A percentile compares a stretch with the other conserved stretches of the same genome.
These are phyloP conservation scores for Ampelocalamus luodianensis DNA, from an alignment of 176 grass and related monocot species.

Conservation along the genomic window DNA sequence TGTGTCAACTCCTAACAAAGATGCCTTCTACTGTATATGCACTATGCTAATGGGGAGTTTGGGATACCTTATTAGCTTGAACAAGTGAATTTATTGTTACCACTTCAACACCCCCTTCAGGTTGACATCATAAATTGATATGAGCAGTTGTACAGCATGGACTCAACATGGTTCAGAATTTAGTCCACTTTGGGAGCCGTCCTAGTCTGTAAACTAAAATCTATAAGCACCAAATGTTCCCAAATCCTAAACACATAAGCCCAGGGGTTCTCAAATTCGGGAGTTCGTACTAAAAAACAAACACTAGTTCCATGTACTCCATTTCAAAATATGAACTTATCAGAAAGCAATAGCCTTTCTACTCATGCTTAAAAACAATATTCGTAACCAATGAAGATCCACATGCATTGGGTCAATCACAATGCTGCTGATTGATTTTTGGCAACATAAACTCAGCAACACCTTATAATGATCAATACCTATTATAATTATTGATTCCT, in stretches of 20 bases:
- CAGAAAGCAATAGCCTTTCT: not conserved
- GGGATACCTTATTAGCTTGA: not conserved
- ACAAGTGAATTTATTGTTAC: not conserved
- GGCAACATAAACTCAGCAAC: not conserved
- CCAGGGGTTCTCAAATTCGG: not conserved
- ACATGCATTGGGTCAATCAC: constrained; percentile 18
- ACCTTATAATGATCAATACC: not conserved
- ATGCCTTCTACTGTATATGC: not conserved
- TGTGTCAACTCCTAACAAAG: not conserved
- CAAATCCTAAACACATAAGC: not conserved
- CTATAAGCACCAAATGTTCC: not conserved
- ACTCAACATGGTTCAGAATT: not conserved
- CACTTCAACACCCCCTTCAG: not conserved
- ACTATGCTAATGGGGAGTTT: not conserved
- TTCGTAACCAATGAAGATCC: not conserved
- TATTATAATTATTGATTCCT: not conserved
- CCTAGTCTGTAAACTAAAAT: not conserved
- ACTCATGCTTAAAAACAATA: not conserved
- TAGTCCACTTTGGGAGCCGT: not conserved
- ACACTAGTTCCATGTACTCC: not conserved
- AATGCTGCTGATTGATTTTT: not conserved
- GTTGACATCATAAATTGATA: not conserved
- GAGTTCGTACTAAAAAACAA: not conserved
- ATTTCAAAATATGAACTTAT: constrained; percentile 4
- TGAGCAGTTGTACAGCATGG: not conserved